Conservation (phyloP, 768 basidiomycete species). For the Serendipita vermifera region DNA sequence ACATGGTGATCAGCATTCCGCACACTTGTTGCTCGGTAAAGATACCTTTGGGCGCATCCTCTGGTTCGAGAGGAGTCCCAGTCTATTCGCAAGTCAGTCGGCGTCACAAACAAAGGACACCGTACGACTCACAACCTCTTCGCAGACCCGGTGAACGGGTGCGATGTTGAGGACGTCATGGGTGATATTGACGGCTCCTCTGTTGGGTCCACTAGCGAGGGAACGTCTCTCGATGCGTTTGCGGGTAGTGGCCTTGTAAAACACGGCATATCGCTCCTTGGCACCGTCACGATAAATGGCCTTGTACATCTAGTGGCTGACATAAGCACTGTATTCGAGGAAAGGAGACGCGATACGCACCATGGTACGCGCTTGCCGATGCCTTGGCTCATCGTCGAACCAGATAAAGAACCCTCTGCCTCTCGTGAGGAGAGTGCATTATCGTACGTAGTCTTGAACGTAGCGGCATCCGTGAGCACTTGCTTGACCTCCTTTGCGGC, state of each 20-base stretch:
- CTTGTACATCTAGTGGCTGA: conserved; percentile 14
- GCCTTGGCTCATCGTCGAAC: conserved; percentile 28
- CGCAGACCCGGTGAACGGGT: conserved; percentile 48
- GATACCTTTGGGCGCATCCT: conserved; percentile 37
- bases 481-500: conserved; percentile 13
- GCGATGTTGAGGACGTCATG: conserved; percentile 52
- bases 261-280: conserved; percentile 16
- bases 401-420: conserved; percentile 31
- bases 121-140: conserved; percentile 37
- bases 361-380: conserved; percentile 23
- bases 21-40: conserved; percentile 53
- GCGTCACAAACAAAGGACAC: too few species aligned
- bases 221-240: conserved; percentile 13
- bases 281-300: conserved; percentile 14
- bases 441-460: conserved; percentile 28
- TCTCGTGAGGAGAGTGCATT: conserved; percentile 21
- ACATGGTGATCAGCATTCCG: conserved; percentile 53
- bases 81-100: conserved; percentile 33
- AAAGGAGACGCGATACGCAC: conserved; percentile 10
- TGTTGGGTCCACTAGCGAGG: conserved; percentile 16
- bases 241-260: conserved; percentile 23
- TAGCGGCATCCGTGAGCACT: conserved; percentile 21
- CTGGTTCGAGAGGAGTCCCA: conserved; percentile 56
- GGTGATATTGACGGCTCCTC: conserved; percentile 43
- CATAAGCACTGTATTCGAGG: too few species aligned